A percentile compares a stretch with the other conserved stretches of the same genome.
These are phyloP conservation scores for Balamuthia mandrillaris DNA, from an alignment of 208 protist species.

Conservation along the genomic window DNA sequence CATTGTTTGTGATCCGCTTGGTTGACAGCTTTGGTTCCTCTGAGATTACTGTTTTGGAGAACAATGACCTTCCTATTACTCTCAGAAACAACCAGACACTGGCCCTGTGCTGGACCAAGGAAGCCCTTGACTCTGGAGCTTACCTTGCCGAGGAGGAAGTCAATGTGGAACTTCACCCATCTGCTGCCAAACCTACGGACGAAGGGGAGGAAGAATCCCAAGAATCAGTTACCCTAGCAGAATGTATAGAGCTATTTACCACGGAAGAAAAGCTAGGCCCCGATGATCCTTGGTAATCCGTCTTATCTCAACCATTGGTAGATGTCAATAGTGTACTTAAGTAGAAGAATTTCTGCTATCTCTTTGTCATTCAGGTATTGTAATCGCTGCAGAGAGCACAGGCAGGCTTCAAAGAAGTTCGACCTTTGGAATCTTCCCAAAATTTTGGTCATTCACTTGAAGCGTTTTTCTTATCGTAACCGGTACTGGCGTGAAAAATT, in stretches of 20 bases:
- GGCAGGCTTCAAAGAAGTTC: conserved; percentile 62
- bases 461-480: conserved; percentile 69
- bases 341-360: not conserved
- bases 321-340: not conserved
- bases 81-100: conserved; percentile 2
- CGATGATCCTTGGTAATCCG: conserved; percentile 60
- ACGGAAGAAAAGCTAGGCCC: conserved; percentile 47
- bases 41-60: not conserved
- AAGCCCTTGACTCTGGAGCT: not conserved
- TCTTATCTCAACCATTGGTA: not conserved
- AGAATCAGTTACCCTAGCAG: not conserved
- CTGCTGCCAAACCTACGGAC: not conserved
- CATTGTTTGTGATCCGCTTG: not conserved
- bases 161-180: not conserved
- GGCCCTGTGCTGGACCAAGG: not conserved
- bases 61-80: not conserved
- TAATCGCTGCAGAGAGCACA: conserved; percentile 57
- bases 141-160: not conserved
- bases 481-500: conserved; percentile 59
- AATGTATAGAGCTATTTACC: conserved; percentile 63
- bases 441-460: conserved; percentile 72
- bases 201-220: not conserved
- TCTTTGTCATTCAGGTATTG: conserved; percentile 63
- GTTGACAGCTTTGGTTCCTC: not conserved
- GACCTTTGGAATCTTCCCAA: conserved; percentile 69